Base-by-base conservation (phyloP, 2,329 filamentous ascomycete species). In the Boeremia lycopersici region DNA sequence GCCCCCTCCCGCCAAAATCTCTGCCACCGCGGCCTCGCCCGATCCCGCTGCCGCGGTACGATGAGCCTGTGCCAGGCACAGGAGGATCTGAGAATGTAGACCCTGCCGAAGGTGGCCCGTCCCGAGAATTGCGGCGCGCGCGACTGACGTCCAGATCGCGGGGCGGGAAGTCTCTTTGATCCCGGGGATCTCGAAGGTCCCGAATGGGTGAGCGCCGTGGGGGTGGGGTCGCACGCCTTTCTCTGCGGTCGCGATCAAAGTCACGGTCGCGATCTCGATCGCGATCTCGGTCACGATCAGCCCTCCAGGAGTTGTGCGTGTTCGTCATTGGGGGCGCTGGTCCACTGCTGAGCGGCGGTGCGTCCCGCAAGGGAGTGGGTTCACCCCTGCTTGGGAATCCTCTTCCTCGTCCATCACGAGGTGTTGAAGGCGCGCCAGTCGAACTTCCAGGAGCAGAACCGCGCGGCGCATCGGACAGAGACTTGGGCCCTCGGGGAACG, bases 401-500 rank as follows among this genome's bases (percentile, higher is more conserved):
- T 53, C 86, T 82, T 38, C 88, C 88, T 53, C 71, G 82, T 12
- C 65, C 68, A 42, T 73, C 71, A 29, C 89, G 83, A 12, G 86
- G 88, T 28, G 74, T 75, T 47, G 74, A 67, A 40, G 74, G 71
- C 15, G 69, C 60, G 26, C 68, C 63, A 33, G 69, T 60, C 4
- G 68, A 62, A 6, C 64, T 63, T 25, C 68, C 72, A 10, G 70
- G 56, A 44, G 71, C 66, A 34, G 74, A 71, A n/a, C 71, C 70
- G 47, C 78, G 74, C 43, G 76, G 69, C 13, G 83, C 28, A 84
- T 93, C 90, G 56, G 89, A 83, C 53, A 92, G 78, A 4, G 89
- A 90, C 74, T 93, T 91, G 10, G 92, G 91, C 0, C 90, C 92
- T 51, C 91, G 84, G 3, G 92, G 92, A 2, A 90, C 88, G 60